These are phyloP conservation scores for Aureobasidium sp. DNA, from an alignment of 2,329 filamentous ascomycete species.

Conservation along the genomic window DNA sequence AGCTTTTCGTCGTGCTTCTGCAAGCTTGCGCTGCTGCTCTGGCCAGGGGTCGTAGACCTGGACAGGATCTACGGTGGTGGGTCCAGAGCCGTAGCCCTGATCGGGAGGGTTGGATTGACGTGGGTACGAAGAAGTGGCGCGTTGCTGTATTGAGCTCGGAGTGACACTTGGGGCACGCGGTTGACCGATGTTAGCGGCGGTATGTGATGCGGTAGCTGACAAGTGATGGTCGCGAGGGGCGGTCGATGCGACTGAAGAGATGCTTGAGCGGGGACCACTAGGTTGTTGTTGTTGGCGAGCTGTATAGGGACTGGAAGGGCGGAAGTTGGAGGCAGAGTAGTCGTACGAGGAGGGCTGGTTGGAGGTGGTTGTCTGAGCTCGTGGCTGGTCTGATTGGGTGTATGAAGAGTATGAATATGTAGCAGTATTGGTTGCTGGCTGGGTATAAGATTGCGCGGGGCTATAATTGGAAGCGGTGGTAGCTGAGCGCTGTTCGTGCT, in stretches of 20 bases:
- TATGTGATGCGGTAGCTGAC: not conserved
- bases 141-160: conserved; percentile 16
- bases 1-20: conserved; percentile 31
- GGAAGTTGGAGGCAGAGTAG: not conserved
- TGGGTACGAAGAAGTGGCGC: conserved; percentile 16
- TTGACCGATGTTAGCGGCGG: conserved; percentile 10
- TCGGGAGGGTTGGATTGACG: conserved; percentile 16
- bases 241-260: not conserved
- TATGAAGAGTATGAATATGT: conserved; percentile 14
- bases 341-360: conserved; percentile 4
- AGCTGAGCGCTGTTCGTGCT: not conserved
- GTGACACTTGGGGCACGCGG: conserved; percentile 16
- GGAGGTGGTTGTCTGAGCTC: conserved; percentile 5
- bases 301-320: conserved; percentile 6
- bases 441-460: conserved; percentile 4
- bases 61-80: conserved; percentile 46
- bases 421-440: not conserved
- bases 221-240: conserved; percentile 3
- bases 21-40: conserved; percentile 39
- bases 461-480: not conserved
- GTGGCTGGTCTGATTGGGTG: conserved; percentile 1
- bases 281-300: conserved; percentile 4
- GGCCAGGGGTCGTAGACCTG: conserved; percentile 49
- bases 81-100: conserved; percentile 25
- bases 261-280: not conserved